Evolutionary conservation across 169 alveolate genomes (phyloP).

Genomic region (Babesia sp.): DNA sequence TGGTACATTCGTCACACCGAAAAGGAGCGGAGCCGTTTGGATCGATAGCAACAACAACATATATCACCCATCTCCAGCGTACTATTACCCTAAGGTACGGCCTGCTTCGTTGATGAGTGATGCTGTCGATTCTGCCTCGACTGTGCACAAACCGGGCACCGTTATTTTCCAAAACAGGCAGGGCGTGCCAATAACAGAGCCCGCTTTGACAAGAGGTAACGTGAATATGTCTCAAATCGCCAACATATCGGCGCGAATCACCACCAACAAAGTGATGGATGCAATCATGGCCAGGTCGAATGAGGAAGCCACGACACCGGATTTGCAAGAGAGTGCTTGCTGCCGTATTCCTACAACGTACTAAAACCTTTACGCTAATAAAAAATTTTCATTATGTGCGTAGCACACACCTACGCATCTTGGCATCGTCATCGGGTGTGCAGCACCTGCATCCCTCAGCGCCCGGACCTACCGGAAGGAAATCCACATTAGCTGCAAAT

Average conservation of each 20-base stretch:
- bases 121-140: not conserved
- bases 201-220: not conserved
- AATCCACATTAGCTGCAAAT: not conserved
- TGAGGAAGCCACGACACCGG: not conserved
- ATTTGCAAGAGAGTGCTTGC: not conserved
- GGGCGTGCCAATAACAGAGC: not conserved
- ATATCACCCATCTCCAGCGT: not conserved
- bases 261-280: constrained; percentile 53
- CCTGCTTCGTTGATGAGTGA: not conserved
- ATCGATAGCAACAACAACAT: not conserved
- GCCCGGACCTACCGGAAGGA: not conserved
- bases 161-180: not conserved
- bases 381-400: not conserved
- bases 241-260: constrained; percentile 58
- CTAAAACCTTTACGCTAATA: not conserved
- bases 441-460: not conserved
- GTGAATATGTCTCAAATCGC: constrained; percentile 41
- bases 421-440: constrained; percentile 1
- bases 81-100: constrained; percentile 26
- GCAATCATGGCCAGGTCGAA: constrained; percentile 34
- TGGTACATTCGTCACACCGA: constrained; percentile 1
- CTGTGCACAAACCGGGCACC: not conserved
- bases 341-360: not conserved
- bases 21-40: not conserved
- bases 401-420: not conserved